Percentiles rank a stretch among this genome's conserved stretches.
Evolutionary conservation across 2,329 filamentous ascomycete species (phyloP).

Genomic region (Claviceps cyperi): DNA sequence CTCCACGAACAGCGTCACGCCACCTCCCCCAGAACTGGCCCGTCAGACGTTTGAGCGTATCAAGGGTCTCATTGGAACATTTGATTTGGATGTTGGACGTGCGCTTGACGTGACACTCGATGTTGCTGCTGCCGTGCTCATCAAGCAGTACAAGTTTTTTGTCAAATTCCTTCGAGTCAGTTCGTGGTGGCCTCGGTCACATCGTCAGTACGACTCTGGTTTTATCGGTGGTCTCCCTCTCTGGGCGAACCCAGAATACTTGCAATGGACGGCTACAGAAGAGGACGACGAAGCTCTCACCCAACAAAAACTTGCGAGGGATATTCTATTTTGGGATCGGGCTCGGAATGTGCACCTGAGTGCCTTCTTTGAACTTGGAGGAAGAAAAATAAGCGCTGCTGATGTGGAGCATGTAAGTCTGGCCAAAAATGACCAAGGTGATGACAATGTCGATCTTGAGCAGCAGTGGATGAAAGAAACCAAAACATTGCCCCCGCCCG

Average conservation of each 20-base stretch:
- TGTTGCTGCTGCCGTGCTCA: slow-evolving; percentile 82
- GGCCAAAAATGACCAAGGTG: slow-evolving; percentile 21
- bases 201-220: slow-evolving; percentile 23
- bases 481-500: slow-evolving; percentile 65
- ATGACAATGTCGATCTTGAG: slow-evolving; percentile 40
- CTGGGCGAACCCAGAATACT: slow-evolving; percentile 68
- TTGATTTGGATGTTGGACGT: slow-evolving; percentile 89
- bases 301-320: slow-evolving; percentile 46
- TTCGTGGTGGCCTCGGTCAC: slow-evolving; percentile 86
- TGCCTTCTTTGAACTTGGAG: slow-evolving; percentile 82
- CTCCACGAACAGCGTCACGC: slow-evolving; percentile 63
- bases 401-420: slow-evolving; percentile 33
- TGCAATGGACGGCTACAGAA: slow-evolving; percentile 47
- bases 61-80: slow-evolving; percentile 89
- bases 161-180: slow-evolving; percentile 82
- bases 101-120: slow-evolving; percentile 90
- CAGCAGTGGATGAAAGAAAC: slow-evolving; percentile 68
- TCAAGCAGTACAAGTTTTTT: slow-evolving; percentile 89
- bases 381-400: slow-evolving; percentile 47
- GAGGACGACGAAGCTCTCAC: slow-evolving; percentile 50
- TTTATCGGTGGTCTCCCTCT: slow-evolving; percentile 55
- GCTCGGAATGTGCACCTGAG: slow-evolving; percentile 63
- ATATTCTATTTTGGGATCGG: slow-evolving; percentile 65
- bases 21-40: slow-evolving; percentile 60
- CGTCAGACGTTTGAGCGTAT: slow-evolving; percentile 81